phyloP scores from a whole-genome alignment of 805 yeast species.

The Saccharomycopsis sp. region DNA sequence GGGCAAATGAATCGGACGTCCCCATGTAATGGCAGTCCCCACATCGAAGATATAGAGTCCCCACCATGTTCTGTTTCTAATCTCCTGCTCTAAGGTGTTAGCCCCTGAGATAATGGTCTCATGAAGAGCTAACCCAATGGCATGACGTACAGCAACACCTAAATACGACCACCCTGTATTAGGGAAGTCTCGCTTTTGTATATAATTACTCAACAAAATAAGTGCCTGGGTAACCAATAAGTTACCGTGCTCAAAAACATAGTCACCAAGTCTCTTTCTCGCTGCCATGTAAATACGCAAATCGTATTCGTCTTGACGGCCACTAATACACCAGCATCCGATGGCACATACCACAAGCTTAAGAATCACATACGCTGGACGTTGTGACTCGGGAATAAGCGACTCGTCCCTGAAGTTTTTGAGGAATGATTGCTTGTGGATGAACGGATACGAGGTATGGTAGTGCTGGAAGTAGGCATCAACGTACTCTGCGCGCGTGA shows the following conservation, averaged over 20 bases:
- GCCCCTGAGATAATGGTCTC: slow-evolving; percentile 26
- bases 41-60: slow-evolving; percentile 57
- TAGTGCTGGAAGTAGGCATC: slow-evolving; percentile 51
- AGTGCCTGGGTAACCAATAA: slow-evolving; percentile 47
- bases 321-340: slow-evolving; percentile 67
- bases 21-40: slow-evolving; percentile 57
- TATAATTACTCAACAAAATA: slow-evolving; percentile 50
- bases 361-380: slow-evolving; percentile 37
- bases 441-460: slow-evolving; percentile 56
- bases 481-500: slow-evolving; percentile 32
- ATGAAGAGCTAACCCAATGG: slow-evolving; percentile 48
- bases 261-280: slow-evolving; percentile 36
- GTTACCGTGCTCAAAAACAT: slow-evolving; percentile 55
- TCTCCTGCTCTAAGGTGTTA: slow-evolving; percentile 42
- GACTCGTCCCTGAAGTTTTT: slow-evolving; percentile 38
- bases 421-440: slow-evolving; percentile 49
- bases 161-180: slow-evolving; percentile 64
- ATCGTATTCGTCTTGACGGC: slow-evolving; percentile 42
- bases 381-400: slow-evolving; percentile 27
- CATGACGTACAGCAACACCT: slow-evolving; percentile 62
- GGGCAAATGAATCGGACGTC: slow-evolving; percentile 55
- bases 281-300: slow-evolving; percentile 51
- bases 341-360: slow-evolving; percentile 53
- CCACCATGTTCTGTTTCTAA: slow-evolving; percentile 64
- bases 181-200: slow-evolving; percentile 58